Percentiles rank a stretch among this genome's conserved stretches.
These are phyloP conservation scores for Saturnispora saitoi DNA, from an alignment of 805 yeast species.

Conservation along the genomic window DNA sequence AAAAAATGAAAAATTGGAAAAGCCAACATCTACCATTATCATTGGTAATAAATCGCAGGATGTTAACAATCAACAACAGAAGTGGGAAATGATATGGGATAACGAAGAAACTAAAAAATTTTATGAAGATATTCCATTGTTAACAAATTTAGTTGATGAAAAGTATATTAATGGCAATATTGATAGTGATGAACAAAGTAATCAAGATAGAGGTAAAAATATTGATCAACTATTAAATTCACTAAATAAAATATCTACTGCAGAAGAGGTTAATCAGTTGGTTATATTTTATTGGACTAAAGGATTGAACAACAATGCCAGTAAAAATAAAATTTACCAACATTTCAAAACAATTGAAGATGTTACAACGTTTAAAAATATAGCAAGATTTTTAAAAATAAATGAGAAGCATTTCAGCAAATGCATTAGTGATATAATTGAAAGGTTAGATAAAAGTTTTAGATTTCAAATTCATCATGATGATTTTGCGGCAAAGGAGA, in stretches of 20 bases:
- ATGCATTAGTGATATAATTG: slow-evolving; percentile 43
- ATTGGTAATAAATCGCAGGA: not conserved
- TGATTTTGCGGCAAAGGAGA: slow-evolving; percentile 44
- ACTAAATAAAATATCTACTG: slow-evolving; percentile 33
- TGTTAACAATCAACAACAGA: not conserved
- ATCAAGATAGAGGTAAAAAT: slow-evolving; percentile 1
- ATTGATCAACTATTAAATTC: slow-evolving; percentile 5
- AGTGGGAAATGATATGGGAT: slow-evolving; percentile 43
- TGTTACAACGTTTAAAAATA: slow-evolving; percentile 38
- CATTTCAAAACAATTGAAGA: slow-evolving; percentile 45
- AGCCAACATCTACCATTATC: slow-evolving; percentile 17
- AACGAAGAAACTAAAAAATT: slow-evolving; percentile 56
- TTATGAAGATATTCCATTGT: slow-evolving; percentile 46
- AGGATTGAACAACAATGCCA: slow-evolving; percentile 63
- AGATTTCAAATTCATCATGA: slow-evolving; percentile 50
- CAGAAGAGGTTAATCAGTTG: slow-evolving; percentile 41
- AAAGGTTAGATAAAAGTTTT: slow-evolving; percentile 49
- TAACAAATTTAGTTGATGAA: slow-evolving; percentile 29
- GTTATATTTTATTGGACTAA: slow-evolving; percentile 39
- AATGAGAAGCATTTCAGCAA: slow-evolving; percentile 42
- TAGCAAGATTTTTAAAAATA: slow-evolving; percentile 62
- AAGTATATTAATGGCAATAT: slow-evolving; percentile 12
- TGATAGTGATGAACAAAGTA: not conserved
- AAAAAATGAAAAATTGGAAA: slow-evolving; percentile 22
- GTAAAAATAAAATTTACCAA: slow-evolving; percentile 50